Conservation (phyloP, 495 filamentous ascomycete genomes). For the Neurospora sp. region DNA sequence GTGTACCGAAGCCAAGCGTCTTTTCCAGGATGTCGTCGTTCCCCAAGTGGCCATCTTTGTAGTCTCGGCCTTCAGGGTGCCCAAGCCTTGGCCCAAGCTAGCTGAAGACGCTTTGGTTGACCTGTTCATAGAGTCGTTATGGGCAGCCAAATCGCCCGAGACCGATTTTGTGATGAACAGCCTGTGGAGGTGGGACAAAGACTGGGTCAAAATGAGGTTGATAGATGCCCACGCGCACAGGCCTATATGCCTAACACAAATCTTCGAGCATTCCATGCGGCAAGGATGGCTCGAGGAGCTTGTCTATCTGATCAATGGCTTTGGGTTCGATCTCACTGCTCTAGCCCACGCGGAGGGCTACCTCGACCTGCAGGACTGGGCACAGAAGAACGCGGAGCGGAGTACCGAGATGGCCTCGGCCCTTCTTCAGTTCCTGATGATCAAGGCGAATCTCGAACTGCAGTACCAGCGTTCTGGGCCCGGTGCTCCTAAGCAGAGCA, state of each 20-base stretch:
- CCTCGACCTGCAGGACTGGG: conserved; percentile 77
- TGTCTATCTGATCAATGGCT: conserved; percentile 60
- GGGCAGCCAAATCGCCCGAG: conserved; percentile 34
- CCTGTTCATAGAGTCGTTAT: conserved; percentile 41
- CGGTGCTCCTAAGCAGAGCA: conserved; percentile 39
- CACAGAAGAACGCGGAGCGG: conserved; percentile 52
- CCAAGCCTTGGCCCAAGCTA: conserved; percentile 45
- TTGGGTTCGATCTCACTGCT: conserved; percentile 82
- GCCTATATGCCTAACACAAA: conserved; percentile 62
- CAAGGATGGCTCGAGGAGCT: conserved; percentile 78
- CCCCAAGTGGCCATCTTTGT: conserved; percentile 66
- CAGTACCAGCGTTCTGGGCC: conserved; percentile 37
- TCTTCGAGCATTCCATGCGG: conserved; percentile 71
- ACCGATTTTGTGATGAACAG: conserved; percentile 80
- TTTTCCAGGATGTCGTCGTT: conserved; percentile 59
- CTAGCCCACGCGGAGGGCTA: conserved; percentile 74
- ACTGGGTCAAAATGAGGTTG: conserved; percentile 70
- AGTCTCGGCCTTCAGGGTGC: conserved; percentile 60
- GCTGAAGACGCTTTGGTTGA: conserved; percentile 45
- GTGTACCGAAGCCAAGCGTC: conserved; percentile 53
- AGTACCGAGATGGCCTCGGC: conserved; percentile 50
- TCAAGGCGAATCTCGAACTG: conserved; percentile 77
- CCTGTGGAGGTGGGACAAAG: conserved; percentile 76
- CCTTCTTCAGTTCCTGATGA: conserved; percentile 63
- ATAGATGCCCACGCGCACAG: conserved; percentile 69